Evolutionary conservation across 2,329 filamentous ascomycete genomes (phyloP).

Genomic region (Coniochaeta prunicola): DNA sequence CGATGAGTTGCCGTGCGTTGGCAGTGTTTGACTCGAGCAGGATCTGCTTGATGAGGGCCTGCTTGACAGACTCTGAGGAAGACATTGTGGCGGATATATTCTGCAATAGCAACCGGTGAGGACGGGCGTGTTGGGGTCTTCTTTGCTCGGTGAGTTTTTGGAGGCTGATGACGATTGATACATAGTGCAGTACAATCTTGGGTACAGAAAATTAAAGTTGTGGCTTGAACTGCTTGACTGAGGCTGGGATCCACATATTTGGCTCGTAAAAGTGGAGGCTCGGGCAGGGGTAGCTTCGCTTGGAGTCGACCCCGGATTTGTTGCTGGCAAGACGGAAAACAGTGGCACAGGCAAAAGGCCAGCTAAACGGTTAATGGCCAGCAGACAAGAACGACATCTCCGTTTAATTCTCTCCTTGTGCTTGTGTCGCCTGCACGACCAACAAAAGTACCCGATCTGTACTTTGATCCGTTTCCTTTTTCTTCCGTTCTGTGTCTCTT

Average conservation of each 20-base stretch:
- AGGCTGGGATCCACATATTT: neutral
- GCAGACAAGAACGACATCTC: slow-evolving; percentile 2
- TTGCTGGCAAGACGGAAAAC: neutral
- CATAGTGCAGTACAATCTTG: neutral
- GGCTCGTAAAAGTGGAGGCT: neutral
- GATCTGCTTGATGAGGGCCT: slow-evolving; percentile 58
- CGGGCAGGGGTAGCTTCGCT: neutral
- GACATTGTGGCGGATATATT: slow-evolving; percentile 39
- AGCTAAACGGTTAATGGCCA: slow-evolving; percentile 9
- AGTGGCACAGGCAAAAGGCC: slow-evolving; percentile 8
- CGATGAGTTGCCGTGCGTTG: slow-evolving; percentile 64
- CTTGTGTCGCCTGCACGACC: neutral
- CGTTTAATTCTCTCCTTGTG: neutral
- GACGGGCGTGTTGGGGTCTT: neutral
- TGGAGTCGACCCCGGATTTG: slow-evolving; percentile 6
- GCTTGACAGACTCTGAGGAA: slow-evolving; percentile 46
- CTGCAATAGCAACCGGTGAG: neutral
- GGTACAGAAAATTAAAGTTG: slow-evolving; percentile 2
- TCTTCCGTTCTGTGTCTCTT: slow-evolving; percentile 6
- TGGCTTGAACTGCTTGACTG: slow-evolving; percentile 5
- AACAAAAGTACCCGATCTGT: neutral
- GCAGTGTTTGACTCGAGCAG: slow-evolving; percentile 56
- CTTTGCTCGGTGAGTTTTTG: neutral
- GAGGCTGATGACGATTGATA: slow-evolving; percentile 1
- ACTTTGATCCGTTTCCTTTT: slow-evolving; percentile 3